Conservation (phyloP, 345 rosid genomes). For the Excoecaria cochinchinensis region DNA sequence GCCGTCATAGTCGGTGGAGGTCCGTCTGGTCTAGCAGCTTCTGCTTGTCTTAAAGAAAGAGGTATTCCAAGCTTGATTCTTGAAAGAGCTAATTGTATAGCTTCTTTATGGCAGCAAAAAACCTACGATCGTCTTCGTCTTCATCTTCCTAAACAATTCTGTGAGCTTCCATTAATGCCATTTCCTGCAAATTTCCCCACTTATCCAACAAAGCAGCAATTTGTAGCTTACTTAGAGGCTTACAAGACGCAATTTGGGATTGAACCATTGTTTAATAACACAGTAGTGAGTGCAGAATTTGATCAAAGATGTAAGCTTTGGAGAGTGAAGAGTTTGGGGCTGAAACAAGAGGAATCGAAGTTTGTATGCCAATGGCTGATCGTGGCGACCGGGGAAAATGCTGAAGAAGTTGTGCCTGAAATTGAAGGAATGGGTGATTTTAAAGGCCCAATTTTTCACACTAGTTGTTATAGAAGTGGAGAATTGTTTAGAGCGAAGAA, state of each 20-base stretch:
- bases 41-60: conserved; percentile 63
- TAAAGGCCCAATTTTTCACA: conserved; percentile 53
- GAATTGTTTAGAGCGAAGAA: conserved; percentile 44
- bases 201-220: conserved; percentile 78
- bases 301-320: conserved; percentile 46
- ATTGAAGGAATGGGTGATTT: conserved; percentile 61
- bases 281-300: conserved; percentile 55
- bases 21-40: conserved; percentile 72
- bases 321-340: conserved; percentile 51
- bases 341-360: conserved; percentile 39
- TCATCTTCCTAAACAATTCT: conserved; percentile 83
- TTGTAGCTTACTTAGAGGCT: conserved; percentile 53
- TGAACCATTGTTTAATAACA: conserved; percentile 46
- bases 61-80: conserved; percentile 62
- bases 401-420: conserved; percentile 56
- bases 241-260: conserved; percentile 45
- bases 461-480: conserved; percentile 58
- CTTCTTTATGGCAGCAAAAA: conserved; percentile 72
- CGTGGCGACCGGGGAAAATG: conserved; percentile 85
- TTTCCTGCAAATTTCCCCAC: conserved; percentile 65
- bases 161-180: conserved; percentile 68
- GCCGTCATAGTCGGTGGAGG: conserved; percentile 85
- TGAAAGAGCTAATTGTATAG: conserved; percentile 63
- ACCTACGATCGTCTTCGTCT: conserved; percentile 89
- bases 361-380: conserved; percentile 64